Evolutionary conservation across 345 rosid genomes (phyloP).

Genomic region (Melastoma malabathricum): DNA sequence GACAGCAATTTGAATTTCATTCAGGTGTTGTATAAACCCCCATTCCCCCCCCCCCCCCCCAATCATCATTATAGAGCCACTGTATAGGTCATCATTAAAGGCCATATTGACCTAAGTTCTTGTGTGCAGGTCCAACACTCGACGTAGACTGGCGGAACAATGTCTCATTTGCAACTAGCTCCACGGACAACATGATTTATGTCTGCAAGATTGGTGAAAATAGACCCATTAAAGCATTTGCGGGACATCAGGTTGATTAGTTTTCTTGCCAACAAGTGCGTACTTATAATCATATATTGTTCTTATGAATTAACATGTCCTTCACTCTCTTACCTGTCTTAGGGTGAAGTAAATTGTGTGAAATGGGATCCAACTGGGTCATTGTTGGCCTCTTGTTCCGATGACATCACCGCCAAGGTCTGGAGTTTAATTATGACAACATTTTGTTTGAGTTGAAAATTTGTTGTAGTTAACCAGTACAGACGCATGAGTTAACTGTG

Average conservation of each 20-base stretch:
- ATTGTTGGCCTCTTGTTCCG: constrained; percentile 92
- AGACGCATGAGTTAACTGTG: no score
- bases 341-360: constrained; percentile 99
- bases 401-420: constrained; percentile 95
- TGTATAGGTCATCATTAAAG: not conserved
- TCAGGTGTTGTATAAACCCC: constrained; percentile 31
- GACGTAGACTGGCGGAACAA: constrained; percentile 99
- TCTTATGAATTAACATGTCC: not conserved
- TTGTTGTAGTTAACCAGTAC: no score
- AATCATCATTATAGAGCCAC: not conserved
- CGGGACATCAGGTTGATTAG: constrained; percentile 76
- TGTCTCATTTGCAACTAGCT: constrained; percentile 93
- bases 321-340: constrained; percentile 16
- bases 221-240: constrained; percentile 62
- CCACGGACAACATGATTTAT: constrained; percentile 83
- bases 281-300: not conserved
- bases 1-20: constrained; percentile 91
- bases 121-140: constrained; percentile 72
- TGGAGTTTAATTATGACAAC: constrained; percentile 1
- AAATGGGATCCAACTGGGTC: constrained; percentile 99
- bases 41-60: no score
- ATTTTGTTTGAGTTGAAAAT: no score
- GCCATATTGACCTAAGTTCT: constrained; percentile 3
- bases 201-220: constrained; percentile 88
- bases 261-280: constrained; percentile 2